Evolutionary conservation across 2,329 filamentous ascomycete genomes (phyloP).

Genomic region (Ilyonectria mors-panacis): DNA sequence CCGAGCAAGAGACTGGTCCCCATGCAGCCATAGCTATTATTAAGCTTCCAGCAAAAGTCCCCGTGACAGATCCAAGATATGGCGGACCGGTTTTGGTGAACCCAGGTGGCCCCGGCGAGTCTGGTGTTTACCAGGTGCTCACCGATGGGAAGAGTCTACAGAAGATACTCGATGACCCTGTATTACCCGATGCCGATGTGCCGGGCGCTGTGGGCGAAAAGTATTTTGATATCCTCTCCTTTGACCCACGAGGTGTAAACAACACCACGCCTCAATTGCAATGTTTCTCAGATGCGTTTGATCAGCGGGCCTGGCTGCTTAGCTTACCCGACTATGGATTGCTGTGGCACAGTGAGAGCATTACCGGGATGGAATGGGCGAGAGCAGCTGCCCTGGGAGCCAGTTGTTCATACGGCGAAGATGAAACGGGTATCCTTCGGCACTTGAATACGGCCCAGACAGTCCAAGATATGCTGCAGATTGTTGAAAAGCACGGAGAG

Average conservation of each 20-base stretch:
- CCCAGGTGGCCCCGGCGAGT: constrained; percentile 36
- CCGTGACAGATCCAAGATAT: constrained; percentile 33
- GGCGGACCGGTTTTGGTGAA: constrained; percentile 33
- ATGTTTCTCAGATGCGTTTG: constrained; percentile 22
- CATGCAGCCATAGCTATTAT: constrained; percentile 30
- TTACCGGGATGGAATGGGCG: constrained; percentile 43
- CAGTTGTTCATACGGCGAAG: constrained; percentile 39
- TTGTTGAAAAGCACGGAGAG: constrained; percentile 60
- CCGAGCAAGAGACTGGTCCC: constrained; percentile 9
- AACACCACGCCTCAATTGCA: constrained; percentile 52
- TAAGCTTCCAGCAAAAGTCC: constrained; percentile 33
- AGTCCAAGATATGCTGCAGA: constrained; percentile 64
- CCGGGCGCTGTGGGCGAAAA: constrained; percentile 5
- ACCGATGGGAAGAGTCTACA: constrained; percentile 29
- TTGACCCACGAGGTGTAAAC: constrained; percentile 59
- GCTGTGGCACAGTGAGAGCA: constrained; percentile 30
- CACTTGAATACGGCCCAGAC: constrained; percentile 63
- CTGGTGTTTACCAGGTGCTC: constrained; percentile 31
- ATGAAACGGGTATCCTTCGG: constrained; percentile 40
- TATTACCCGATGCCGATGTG: background rate
- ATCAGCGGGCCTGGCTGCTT: constrained; percentile 32
- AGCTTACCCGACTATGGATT: constrained; percentile 30
- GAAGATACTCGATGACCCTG: constrained; percentile 18
- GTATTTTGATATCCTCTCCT: constrained; percentile 58
- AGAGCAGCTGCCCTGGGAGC: constrained; percentile 37